phyloP scores from a whole-genome alignment of 352 stramenopile genomes.

The Albugo laibachii region DNA sequence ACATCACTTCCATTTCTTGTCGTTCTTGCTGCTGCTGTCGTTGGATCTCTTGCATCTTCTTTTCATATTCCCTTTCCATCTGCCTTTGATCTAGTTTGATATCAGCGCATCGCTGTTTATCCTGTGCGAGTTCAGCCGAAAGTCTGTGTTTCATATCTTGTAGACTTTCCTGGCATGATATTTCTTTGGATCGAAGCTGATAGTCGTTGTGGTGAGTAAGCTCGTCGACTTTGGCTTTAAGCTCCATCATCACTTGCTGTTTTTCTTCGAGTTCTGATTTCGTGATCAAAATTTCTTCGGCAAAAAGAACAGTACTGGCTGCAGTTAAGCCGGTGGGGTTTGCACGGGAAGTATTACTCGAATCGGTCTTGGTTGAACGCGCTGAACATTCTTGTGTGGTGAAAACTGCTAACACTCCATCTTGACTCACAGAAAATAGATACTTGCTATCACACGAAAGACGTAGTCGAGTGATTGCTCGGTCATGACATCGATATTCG shows the following conservation, averaged over 20 bases:
- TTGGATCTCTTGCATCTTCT: slow-evolving; percentile 82
- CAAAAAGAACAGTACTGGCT: slow-evolving; percentile 53
- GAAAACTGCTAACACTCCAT: slow-evolving; percentile 82
- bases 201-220: slow-evolving; percentile 90
- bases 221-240: slow-evolving; percentile 90
- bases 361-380: slow-evolving; percentile 1
- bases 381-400: slow-evolving; percentile 23
- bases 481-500: slow-evolving; percentile 67
- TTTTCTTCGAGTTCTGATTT: slow-evolving; percentile 88
- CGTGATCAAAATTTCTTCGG: slow-evolving; percentile 87
- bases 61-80: slow-evolving; percentile 82
- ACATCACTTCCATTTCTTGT: slow-evolving; percentile 78
- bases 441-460: slow-evolving; percentile 81
- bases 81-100: slow-evolving; percentile 80
- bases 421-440: slow-evolving; percentile 85
- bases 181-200: slow-evolving; percentile 86
- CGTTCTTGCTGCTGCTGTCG: slow-evolving; percentile 77
- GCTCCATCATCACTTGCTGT: slow-evolving; percentile 78
- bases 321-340: slow-evolving; percentile 7
- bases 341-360: background rate
- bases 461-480: slow-evolving; percentile 45
- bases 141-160: slow-evolving; percentile 91
- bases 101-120: slow-evolving; percentile 79
- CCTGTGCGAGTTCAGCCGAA: slow-evolving; percentile 83
- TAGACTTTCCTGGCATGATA: slow-evolving; percentile 92